Conservation (phyloP, 768 basidiomycete genomes). For the Harrya chromipes region DNA sequence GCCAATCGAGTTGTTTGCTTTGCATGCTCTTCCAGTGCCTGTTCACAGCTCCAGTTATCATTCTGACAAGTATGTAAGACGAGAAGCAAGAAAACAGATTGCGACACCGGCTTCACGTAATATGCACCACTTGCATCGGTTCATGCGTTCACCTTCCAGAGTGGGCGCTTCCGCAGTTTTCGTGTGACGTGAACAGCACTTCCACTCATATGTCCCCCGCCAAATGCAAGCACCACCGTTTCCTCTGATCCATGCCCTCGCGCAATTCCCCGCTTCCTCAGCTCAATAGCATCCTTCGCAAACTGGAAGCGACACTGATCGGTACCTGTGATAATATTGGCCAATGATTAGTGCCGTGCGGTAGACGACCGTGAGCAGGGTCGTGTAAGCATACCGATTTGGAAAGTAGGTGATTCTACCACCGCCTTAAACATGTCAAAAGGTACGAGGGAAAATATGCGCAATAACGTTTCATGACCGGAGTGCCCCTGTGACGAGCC, state of each 20-base stretch:
- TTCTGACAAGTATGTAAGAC: constrained; percentile 21
- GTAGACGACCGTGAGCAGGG: constrained; percentile 6
- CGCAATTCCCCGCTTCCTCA: constrained; percentile 75
- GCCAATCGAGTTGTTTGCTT: background rate
- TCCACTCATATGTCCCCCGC: constrained; percentile 60
- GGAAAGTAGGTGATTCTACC: constrained; percentile 74
- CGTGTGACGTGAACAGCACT: constrained; percentile 86
- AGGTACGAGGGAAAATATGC: constrained; percentile 75
- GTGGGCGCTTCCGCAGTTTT: constrained; percentile 79
- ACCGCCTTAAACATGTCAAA: constrained; percentile 87
- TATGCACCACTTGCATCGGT: constrained; percentile 26
- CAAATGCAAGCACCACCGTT: constrained; percentile 90
- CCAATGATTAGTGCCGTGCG: constrained; percentile 5
- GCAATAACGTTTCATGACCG: constrained; percentile 68
- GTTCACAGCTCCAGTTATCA: constrained; percentile 8
- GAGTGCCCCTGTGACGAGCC: constrained; percentile 34
- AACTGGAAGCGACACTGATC: constrained; percentile 90
- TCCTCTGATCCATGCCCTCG: constrained; percentile 75
- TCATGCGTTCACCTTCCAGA: constrained; percentile 81
- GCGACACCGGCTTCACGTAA: constrained; percentile 29
- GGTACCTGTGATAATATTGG: constrained; percentile 47
- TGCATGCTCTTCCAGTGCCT: background rate
- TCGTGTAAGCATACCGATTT: constrained; percentile 56
- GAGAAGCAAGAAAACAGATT: constrained; percentile 14
- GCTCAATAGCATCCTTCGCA: constrained; percentile 84